These are phyloP conservation scores for Lodderomyces oxycetoniae DNA, from an alignment of 1,139 yeast genomes.

Conservation along the genomic window DNA sequence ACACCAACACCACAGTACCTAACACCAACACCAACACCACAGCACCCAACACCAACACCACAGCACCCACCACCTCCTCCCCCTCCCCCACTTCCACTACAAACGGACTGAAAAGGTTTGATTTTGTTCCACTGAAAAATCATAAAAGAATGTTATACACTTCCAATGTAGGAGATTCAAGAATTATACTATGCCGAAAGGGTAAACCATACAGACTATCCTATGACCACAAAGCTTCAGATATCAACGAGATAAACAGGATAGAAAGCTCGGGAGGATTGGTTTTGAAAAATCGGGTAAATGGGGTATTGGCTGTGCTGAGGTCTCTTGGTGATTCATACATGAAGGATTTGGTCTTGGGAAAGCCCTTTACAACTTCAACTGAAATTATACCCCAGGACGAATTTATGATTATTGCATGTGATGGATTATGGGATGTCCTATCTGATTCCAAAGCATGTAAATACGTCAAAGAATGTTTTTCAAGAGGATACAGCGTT, in stretches of 20 bases:
- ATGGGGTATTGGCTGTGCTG: constrained; percentile 93
- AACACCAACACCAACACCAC: constrained; percentile 1
- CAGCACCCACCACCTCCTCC: no score
- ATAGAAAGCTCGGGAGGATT: constrained; percentile 79
- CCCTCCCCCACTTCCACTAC: no score
- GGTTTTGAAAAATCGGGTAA: constrained; percentile 85
- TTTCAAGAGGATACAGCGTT: constrained; percentile 36
- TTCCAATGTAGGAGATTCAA: constrained; percentile 93
- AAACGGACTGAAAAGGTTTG: constrained; percentile 23
- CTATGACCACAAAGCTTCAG: constrained; percentile 94
- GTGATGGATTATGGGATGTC: constrained; percentile 97
- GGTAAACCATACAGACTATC: constrained; percentile 76
- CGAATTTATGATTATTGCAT: constrained; percentile 76
- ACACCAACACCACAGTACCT: constrained; percentile 1
- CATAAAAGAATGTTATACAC: constrained; percentile 79
- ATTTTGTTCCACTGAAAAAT: constrained; percentile 39
- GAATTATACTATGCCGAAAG: constrained; percentile 70
- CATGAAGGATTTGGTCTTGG: constrained; percentile 85
- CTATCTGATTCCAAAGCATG: constrained; percentile 79
- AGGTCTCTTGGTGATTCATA: constrained; percentile 92
- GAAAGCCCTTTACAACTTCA: constrained; percentile 88
- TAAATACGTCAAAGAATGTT: constrained; percentile 51
- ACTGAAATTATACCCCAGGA: constrained; percentile 65
- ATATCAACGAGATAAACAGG: constrained; percentile 68
- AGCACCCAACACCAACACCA: constrained; percentile 3